These are phyloP conservation scores for Cordyceps javanica DNA, from an alignment of 2,329 filamentous ascomycete genomes.

Conservation along the genomic window DNA sequence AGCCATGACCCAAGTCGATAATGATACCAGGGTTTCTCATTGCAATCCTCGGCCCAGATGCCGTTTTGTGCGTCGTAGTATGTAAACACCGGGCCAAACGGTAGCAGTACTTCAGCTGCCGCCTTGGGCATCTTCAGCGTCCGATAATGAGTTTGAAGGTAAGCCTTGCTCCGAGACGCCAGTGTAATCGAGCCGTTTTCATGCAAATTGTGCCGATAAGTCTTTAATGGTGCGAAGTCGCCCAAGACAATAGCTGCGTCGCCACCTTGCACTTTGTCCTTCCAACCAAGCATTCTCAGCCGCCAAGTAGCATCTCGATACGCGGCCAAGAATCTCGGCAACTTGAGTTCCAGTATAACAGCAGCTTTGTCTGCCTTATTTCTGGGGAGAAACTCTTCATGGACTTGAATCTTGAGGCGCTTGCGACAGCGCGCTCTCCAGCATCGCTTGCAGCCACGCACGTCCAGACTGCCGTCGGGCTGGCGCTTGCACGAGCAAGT, in stretches of 20 bases:
- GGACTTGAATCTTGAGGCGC: not conserved
- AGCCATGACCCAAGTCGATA: conserved; percentile 22
- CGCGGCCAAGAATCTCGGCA: not conserved
- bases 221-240: not conserved
- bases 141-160: conserved; percentile 22
- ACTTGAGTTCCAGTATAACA: not conserved
- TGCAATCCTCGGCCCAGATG: conserved; percentile 16
- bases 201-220: not conserved
- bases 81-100: conserved; percentile 16
- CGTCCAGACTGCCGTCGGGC: not conserved
- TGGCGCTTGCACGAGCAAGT: not conserved
- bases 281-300: not conserved
- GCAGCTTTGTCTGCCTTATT: not conserved
- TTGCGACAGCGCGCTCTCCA: not conserved
- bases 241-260: not conserved
- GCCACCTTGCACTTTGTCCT: not conserved
- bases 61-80: conserved; percentile 15
- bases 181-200: conserved; percentile 13
- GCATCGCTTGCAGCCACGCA: not conserved
- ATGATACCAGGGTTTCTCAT: conserved; percentile 5
- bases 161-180: conserved; percentile 21
- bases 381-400: not conserved
- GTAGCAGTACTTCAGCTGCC: conserved; percentile 12
- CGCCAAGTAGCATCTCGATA: conserved; percentile 4
- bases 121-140: conserved; percentile 15